A percentile compares a stretch with the other conserved stretches of the same genome.
Evolutionary conservation across 495 filamentous ascomycete species (phyloP).

Genomic region (Neurospora sublineolata): DNA sequence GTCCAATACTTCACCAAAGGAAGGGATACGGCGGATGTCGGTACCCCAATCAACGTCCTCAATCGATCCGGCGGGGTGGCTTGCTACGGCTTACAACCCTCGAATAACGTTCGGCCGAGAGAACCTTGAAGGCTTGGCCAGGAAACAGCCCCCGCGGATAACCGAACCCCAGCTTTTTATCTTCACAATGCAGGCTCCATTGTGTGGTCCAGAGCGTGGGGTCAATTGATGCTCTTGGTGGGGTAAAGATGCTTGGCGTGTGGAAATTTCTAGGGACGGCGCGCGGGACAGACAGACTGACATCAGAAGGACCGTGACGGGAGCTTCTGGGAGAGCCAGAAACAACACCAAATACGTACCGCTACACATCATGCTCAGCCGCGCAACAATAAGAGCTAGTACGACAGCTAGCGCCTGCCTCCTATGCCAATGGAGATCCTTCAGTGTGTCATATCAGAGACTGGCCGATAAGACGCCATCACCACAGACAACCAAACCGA

Average conservation of each 20-base stretch:
- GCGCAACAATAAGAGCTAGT: constrained; percentile 5
- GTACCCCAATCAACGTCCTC: neutral
- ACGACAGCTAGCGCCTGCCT: constrained; percentile 22
- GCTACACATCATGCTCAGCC: constrained; percentile 15
- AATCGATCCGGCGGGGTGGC: constrained; percentile 10
- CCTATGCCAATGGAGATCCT: constrained; percentile 36
- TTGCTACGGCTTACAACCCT: constrained; percentile 20
- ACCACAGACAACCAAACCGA: constrained; percentile 1
- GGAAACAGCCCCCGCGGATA: constrained; percentile 19
- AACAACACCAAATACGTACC: constrained; percentile 1
- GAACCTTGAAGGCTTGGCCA: constrained; percentile 2
- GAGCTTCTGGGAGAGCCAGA: neutral
- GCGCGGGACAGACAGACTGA: neutral
- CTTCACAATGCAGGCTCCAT: neutral
- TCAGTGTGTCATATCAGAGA: constrained; percentile 31
- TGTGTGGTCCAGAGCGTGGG: neutral
- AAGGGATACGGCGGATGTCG: neutral
- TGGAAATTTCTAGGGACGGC: constrained; percentile 19
- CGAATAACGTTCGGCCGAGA: constrained; percentile 21
- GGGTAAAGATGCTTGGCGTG: constrained; percentile 2
- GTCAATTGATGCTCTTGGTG: neutral
- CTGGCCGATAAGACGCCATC: constrained; percentile 23
- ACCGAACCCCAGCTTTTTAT: constrained; percentile 11
- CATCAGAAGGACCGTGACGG: neutral
- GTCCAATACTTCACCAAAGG: neutral